Base-by-base conservation (phyloP, 2,329 filamentous ascomycete species). In the Exserohilum rostratum region DNA sequence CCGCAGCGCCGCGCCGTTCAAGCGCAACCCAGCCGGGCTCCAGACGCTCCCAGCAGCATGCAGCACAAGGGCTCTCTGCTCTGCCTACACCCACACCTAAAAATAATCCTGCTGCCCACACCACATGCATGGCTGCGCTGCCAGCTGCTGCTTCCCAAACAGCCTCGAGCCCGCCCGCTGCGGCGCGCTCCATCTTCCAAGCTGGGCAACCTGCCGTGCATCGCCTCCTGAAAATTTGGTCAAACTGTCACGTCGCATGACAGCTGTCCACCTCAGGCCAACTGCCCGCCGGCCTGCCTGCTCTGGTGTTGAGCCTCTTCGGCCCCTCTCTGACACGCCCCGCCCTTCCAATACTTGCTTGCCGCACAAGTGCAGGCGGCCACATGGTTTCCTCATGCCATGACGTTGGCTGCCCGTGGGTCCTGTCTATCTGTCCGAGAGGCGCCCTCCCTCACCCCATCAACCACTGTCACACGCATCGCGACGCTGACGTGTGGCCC, bases 371-470 rank as follows among this genome's bases (percentile, higher is more conserved):
- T 27, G 33, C 47, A 30, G 12, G 38, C 38, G 38, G 27, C 20
- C 53, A 45, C 49, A 45, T 46, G 47, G 40, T 31, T 47, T 43
- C 53, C 37, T 33, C 38, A 39, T 38, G 13, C 15, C 39, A 59
- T 59, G 57, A 59, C 57, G 54, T 57, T 46, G 33, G 17, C 39
- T 31, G 25, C 35, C 35, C 35, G 43, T 46, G 42, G 31, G 50
- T 39, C 43, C 27, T 17, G 48, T 44, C 47, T 53, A n/a, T n/a
- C n/a, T n/a, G n/a, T n/a, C n/a, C n/a, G 50, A 53, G 37, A 49
- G 34, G 17, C 15, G 30, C n/a, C 31, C 47, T 37, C 37, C 20
- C 40, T 20, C 37, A 18, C 11, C 9, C 29, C 18, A 42, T 42
- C 20, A 7, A 18, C 33, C 29, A 27, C 12, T n/a, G 15, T 44